Base-by-base conservation (phyloP, 352 stramenopile genomes). In the Peronospora farinosa region DNA sequence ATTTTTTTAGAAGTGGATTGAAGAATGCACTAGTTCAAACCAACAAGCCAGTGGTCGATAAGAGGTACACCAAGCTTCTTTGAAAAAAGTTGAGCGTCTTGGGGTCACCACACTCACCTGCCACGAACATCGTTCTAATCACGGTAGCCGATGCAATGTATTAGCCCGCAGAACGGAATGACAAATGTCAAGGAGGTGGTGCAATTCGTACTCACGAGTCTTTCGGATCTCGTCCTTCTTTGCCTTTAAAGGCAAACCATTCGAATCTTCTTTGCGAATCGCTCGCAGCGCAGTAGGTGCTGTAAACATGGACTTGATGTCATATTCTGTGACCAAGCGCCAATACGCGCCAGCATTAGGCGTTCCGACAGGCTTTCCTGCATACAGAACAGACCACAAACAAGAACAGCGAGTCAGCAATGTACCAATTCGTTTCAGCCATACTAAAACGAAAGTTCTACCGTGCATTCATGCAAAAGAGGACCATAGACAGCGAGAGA, bases 401-500 rank as follows among this genome's bases (percentile, higher is more conserved):
- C 9, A 21, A 56, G 1, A 39, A 35, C 12, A 36, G 17, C 38
- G 3, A 31, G 37, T 57, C 17, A 54, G 21, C 11, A 32, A 27
- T 7, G 9, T 30, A 19, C 38, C 7, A 43, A 25, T 15, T 10
- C 11, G 1, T 10, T 28, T 25, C 16, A 42, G 16, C 23, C 28
- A 32, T 7, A 4, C 2, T 0, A 48, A 15, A 15, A n/a, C 13
- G 10, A 30, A 42, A 39, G 47, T 27, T 52, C 5, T 67, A 78
- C 71, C 52, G 81, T 92, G 52, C 79, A 92, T 21, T 86, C 90
- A 46, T 89, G 67, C 0, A 96, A 47, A 3, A 97, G 63, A 12
- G 90, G 88, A 16, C 77, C 90, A 59, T 97, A 97, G 0, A 95
- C 77, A 47, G 86, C 84, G 61, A 92, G 94, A 1, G 71, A 83